These are phyloP conservation scores for Fagopyrum esculentum DNA, from an alignment of 148 eudicot species.

Conservation along the genomic window DNA sequence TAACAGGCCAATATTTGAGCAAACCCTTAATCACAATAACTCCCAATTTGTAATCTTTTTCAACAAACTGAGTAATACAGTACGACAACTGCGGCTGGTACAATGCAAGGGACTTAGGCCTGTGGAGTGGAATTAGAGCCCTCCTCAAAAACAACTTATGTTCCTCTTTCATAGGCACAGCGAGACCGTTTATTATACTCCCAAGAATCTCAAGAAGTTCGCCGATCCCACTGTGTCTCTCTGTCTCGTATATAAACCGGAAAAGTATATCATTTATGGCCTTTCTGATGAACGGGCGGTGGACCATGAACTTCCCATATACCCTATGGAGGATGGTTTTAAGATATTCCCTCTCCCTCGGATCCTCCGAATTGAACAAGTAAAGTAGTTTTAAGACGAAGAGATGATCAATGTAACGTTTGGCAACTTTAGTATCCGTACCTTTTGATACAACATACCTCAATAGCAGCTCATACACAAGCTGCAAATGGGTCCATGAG, in stretches of 20 bases:
- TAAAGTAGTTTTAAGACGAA: constrained; percentile 60
- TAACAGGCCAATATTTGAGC: too few relatives aligned
- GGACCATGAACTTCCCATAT: constrained; percentile 32
- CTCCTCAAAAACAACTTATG: too few relatives aligned
- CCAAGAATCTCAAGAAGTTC: constrained; percentile 79
- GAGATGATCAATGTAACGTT: constrained; percentile 56
- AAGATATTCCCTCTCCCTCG: constrained; percentile 22
- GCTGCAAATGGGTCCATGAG: constrained; percentile 61
- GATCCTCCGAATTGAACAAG: constrained; percentile 7
- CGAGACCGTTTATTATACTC: constrained; percentile 20
- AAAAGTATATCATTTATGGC: constrained; percentile 60
- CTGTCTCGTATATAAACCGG: constrained; percentile 65
- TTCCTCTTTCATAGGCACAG: not conserved
- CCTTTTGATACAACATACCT: constrained; percentile 62
- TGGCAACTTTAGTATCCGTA: constrained; percentile 63
- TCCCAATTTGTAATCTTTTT: too few relatives aligned
- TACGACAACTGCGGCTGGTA: too few relatives aligned
- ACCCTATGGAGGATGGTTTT: not conserved
- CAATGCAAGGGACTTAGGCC: too few relatives aligned
- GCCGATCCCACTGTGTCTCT: constrained; percentile 62
- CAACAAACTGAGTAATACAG: too few relatives aligned
- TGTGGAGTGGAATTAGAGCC: too few relatives aligned
- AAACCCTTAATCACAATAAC: too few relatives aligned
- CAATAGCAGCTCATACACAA: constrained; percentile 20
- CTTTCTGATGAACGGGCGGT: constrained; percentile 68